A percentile compares a stretch with the other conserved stretches of the same genome.
phyloP scores from a whole-genome alignment of 2,329 filamentous ascomycete species.

The Claviceps sp. region DNA sequence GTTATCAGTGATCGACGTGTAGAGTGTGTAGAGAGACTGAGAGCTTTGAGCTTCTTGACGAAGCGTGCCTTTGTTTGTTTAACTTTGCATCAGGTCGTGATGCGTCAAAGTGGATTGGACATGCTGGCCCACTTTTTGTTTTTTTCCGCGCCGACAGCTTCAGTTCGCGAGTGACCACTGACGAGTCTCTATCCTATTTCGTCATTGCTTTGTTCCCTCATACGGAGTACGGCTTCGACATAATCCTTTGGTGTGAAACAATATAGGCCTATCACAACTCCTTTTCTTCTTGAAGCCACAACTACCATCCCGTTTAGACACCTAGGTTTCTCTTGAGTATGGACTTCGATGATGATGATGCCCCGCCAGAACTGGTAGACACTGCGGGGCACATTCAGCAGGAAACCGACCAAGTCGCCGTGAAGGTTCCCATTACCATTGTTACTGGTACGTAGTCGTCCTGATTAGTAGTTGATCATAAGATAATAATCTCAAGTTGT shows the following conservation, averaged over 20 bases:
- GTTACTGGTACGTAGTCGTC: slow-evolving; percentile 48
- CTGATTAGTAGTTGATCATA: not conserved
- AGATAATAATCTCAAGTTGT: too few species aligned
- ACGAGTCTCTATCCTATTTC: not conserved
- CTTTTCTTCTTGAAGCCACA: not conserved
- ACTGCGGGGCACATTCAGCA: slow-evolving; percentile 23
- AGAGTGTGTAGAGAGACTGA: not conserved
- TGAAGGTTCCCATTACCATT: slow-evolving; percentile 73
- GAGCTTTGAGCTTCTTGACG: too few species aligned
- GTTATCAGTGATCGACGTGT: too few species aligned
- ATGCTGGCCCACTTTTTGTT: not conserved
- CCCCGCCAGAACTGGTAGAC: slow-evolving; percentile 50
- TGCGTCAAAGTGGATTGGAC: not conserved
- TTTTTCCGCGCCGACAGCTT: not conserved
- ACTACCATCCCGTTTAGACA: not conserved
- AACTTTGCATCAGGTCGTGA: too few species aligned
- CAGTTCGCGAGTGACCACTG: not conserved
- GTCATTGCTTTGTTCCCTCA: not conserved
- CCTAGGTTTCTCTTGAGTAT: slow-evolving; percentile 22
- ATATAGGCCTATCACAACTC: not conserved
- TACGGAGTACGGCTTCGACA: too few species aligned
- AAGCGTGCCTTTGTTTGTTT: too few species aligned
- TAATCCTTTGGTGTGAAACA: too few species aligned
- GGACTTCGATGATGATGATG: slow-evolving; percentile 55
- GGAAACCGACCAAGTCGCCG: slow-evolving; percentile 30